Evolutionary conservation across 805 yeast genomes (phyloP), one percentile per base, ranked within the genome.

Genomic region (Wickerhamiella allomyrinae): DNA sequence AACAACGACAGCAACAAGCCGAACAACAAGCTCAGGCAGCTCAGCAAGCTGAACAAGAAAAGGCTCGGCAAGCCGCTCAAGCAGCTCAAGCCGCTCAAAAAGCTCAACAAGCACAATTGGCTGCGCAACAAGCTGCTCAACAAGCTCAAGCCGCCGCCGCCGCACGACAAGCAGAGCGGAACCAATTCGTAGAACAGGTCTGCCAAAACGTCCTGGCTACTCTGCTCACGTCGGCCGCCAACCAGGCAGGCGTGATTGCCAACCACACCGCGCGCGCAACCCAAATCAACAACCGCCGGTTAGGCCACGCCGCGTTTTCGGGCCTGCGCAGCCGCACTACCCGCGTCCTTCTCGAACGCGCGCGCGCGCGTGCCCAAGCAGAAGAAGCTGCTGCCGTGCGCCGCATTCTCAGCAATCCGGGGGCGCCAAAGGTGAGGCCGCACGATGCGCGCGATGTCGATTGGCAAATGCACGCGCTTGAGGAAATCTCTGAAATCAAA

Each of bases 71-170:
- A n/a, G n/a, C n/a, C n/a, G n/a, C n/a, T n/a, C n/a, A n/a, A n/a
- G n/a, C n/a, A n/a, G n/a, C n/a, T n/a, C n/a, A n/a, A n/a, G n/a
- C n/a, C n/a, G n/a, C n/a, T n/a, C n/a, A n/a, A n/a, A n/a, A n/a
- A n/a, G n/a, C 36, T 7, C 9, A 20, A 27, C 27, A 37, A 13
- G 33, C 33, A 7, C 33, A n/a, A 7, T n/a, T 13, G 33, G 33
- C 33, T 9, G 15, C 10, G n/a, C n/a, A 17, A 21, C n/a, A 17
- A 29, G 6, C 95, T 84, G 55, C 98, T 98, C 47, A 91, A 68
- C 72, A 91, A 91, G 57, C 91, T 58, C 73, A 91, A 89, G 13
- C 95, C 9, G 27, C 27, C 17, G 38, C 23, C 5, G 20, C 9
- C 17, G 38, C 38, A 19, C 40, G 37, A 6, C 10, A 20, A 22